A percentile compares a stretch with the other conserved stretches of the same genome.
Conservation (phyloP, 2,329 filamentous ascomycete genomes). For the Neoascochyta sp. region DNA sequence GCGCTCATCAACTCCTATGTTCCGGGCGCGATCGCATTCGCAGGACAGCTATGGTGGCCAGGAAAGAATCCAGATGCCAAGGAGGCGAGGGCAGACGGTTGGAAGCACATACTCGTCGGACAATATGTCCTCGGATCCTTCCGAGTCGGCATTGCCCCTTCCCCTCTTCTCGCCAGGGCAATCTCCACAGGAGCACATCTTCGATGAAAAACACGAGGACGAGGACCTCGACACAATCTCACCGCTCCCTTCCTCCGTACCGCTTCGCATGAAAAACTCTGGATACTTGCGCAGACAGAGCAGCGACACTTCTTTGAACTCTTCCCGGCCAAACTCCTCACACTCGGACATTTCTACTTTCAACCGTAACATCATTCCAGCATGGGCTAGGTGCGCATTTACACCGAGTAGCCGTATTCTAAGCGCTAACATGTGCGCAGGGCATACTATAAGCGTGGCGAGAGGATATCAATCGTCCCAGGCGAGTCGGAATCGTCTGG, state of each 20-base stretch:
- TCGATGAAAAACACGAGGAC: constrained; percentile 31
- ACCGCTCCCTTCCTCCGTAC: constrained; percentile 37
- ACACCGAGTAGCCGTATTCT: background rate
- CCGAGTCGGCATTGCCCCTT: constrained; percentile 35
- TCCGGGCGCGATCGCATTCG: constrained; percentile 31
- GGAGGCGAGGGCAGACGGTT: constrained; percentile 32
- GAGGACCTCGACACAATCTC: constrained; percentile 41
- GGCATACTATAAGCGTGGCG: constrained; percentile 38
- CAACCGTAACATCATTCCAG: constrained; percentile 36
- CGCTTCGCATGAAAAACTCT: constrained; percentile 38
- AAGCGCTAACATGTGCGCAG: constrained; percentile 16
- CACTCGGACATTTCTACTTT: constrained; percentile 36
- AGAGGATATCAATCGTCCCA: constrained; percentile 33
- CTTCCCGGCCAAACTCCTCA: constrained; percentile 35
- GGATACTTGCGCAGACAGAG: constrained; percentile 33
- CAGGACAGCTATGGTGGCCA: constrained; percentile 27
- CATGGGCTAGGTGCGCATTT: constrained; percentile 34
- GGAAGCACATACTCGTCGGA: constrained; percentile 34
- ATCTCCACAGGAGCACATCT: constrained; percentile 16
- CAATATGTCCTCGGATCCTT: constrained; percentile 26
- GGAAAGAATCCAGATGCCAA: constrained; percentile 19
- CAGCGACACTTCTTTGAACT: constrained; percentile 32
- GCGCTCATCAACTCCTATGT: constrained; percentile 30
- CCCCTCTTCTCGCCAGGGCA: constrained; percentile 33
- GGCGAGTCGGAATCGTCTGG: constrained; percentile 35